Percentiles rank a stretch among this genome's conserved stretches.
phyloP scores from a whole-genome alignment of 2,329 filamentous ascomycete species.

The Hypoxylon sp. region DNA sequence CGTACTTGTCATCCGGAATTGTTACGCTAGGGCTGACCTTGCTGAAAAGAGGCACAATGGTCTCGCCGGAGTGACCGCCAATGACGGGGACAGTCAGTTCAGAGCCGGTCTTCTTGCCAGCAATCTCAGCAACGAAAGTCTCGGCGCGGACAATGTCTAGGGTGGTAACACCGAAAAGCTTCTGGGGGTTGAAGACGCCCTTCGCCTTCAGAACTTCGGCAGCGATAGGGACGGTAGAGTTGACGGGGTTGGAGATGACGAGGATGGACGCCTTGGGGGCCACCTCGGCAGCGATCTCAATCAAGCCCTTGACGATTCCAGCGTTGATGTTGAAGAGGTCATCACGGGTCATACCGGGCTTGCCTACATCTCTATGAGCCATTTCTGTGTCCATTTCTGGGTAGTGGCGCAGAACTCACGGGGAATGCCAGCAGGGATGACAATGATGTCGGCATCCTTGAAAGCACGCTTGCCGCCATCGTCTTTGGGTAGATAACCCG shows the following conservation, averaged over 20 bases:
- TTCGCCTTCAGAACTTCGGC: constrained; percentile 96
- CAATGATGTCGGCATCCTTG: constrained; percentile 92
- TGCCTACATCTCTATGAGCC: constrained; percentile 70
- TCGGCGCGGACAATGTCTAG: constrained; percentile 98
- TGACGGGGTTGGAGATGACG: constrained; percentile 99
- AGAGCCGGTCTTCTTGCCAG: constrained; percentile 83
- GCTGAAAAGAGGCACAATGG: constrained; percentile 97
- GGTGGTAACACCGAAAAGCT: constrained; percentile 97
- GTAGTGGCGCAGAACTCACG: constrained; percentile 69
- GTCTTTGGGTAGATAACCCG: constrained; percentile 87
- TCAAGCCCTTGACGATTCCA: constrained; percentile 93
- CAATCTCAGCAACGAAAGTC: constrained; percentile 91
- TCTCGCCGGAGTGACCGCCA: constrained; percentile 97
- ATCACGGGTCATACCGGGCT: constrained; percentile 99
- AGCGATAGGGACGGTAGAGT: constrained; percentile 97
- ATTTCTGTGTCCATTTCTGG: constrained; percentile 24
- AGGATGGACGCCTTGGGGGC: constrained; percentile 94
- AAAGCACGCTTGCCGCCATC: constrained; percentile 88
- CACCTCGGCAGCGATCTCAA: constrained; percentile 87
- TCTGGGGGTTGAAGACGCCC: constrained; percentile 93
- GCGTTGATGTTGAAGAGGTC: constrained; percentile 99
- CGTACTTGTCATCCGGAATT: constrained; percentile 91
- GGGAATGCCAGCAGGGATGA: constrained; percentile 98
- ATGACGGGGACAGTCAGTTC: constrained; percentile 91
- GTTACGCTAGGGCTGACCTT: constrained; percentile 82